Conservation (phyloP, 2,329 filamentous ascomycete genomes). For the Curvularia eragrostidis region DNA sequence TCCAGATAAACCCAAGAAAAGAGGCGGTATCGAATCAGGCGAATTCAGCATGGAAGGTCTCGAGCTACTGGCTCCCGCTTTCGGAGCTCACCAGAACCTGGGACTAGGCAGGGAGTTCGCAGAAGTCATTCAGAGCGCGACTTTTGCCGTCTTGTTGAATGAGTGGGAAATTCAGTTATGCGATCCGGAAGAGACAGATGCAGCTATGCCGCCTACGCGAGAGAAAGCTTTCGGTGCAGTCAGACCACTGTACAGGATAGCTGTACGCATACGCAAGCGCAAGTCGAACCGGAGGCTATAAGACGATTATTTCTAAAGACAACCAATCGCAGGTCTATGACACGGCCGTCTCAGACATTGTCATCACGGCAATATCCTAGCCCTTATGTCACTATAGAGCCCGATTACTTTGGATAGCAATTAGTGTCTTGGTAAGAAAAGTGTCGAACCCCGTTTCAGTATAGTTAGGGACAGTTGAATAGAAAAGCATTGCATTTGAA, state of each 20-base stretch:
- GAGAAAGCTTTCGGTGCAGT: conserved; percentile 31
- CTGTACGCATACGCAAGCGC: conserved; percentile 37
- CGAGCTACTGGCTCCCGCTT: conserved; percentile 17
- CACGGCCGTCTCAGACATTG: not conserved
- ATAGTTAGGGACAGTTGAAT: not conserved
- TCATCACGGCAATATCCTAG: not conserved
- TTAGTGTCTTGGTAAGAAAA: not conserved
- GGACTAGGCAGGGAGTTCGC: conserved; percentile 25
- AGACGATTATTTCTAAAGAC: not conserved
- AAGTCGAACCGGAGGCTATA: not conserved
- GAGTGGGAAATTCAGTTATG: conserved; percentile 40
- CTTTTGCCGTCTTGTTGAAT: conserved; percentile 30
- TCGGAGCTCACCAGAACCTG: conserved; percentile 11
- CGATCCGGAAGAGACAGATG: conserved; percentile 29
- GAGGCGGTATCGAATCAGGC: conserved; percentile 6
- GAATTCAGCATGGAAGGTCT: conserved; percentile 27
- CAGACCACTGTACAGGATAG: conserved; percentile 28
- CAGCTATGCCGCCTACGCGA: conserved; percentile 22
- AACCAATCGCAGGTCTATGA: not conserved
- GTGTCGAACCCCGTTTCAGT: not conserved
- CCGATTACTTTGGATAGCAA: not conserved
- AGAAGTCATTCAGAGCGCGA: conserved; percentile 29
- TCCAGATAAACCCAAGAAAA: conserved; percentile 11
- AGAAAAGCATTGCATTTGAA: not conserved
- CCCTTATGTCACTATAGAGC: not conserved